phyloP scores from a whole-genome alignment of 208 protist genomes.

The Trypanosoma rangeli region DNA sequence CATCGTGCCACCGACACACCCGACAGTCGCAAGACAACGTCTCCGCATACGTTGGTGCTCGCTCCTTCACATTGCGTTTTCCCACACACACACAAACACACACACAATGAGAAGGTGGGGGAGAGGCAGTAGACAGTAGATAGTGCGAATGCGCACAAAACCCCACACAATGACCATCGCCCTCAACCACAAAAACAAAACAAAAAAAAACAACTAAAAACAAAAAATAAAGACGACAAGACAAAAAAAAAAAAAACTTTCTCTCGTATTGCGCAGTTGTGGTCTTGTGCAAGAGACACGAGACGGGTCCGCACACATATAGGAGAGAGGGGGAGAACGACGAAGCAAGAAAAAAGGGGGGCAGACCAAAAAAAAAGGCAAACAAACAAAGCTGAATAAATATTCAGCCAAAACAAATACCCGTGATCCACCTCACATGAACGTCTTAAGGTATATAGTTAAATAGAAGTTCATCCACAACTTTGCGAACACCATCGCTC shows the following conservation, averaged over 20 bases:
- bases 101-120: constrained; percentile 18
- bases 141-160: too few relatives aligned
- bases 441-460: constrained; percentile 6
- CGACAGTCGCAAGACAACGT: constrained; percentile 13
- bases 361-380: neutral
- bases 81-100: constrained; percentile 3
- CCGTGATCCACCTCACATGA: neutral
- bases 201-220: too few relatives aligned
- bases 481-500: constrained; percentile 20
- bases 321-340: neutral
- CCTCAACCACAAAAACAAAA: too few relatives aligned
- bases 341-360: constrained; percentile 8
- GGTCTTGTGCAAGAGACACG: too few relatives aligned
- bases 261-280: too few relatives aligned
- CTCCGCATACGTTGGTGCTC: constrained; percentile 1
- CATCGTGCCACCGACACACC: constrained; percentile 9
- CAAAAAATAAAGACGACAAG: too few relatives aligned
- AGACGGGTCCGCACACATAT: too few relatives aligned
- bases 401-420: neutral
- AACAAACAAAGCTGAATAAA: neutral
- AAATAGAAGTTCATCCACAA: constrained; percentile 23
- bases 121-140: neutral
- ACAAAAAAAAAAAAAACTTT: too few relatives aligned
- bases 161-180: too few relatives aligned
- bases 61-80: neutral